phyloP scores from a whole-genome alignment of 2,329 filamentous ascomycete species.

The Thelonectria blattea region DNA sequence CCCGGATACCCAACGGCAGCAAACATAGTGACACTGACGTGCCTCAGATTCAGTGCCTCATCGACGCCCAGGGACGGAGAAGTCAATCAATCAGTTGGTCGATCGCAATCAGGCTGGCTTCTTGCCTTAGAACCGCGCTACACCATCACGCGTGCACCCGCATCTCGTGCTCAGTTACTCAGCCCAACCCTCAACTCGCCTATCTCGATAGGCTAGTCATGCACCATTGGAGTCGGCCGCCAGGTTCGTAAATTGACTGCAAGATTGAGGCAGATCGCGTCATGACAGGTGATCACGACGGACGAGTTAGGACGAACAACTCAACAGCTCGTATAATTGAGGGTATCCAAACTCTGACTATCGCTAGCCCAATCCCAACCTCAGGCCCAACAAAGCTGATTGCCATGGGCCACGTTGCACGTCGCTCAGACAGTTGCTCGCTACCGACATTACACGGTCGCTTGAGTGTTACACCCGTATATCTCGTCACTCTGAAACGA shows the following conservation, averaged over 20 bases:
- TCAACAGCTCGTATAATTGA: background rate
- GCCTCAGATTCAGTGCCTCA: background rate
- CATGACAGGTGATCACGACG: background rate
- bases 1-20: background rate
- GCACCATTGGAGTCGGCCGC: background rate
- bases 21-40: background rate
- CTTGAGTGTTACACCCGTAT: too few species aligned
- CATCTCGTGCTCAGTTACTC: conserved; percentile 10
- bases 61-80: background rate
- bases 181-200: background rate
- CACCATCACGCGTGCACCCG: conserved; percentile 9
- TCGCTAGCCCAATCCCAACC: too few species aligned
- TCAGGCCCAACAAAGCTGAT: background rate
- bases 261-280: conserved; percentile 6
- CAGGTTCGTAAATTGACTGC: conserved; percentile 5
- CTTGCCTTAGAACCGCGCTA: conserved; percentile 3
- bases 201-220: conserved; percentile 8
- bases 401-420: background rate
- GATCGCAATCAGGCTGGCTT: conserved; percentile 18
- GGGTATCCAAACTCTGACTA: background rate
- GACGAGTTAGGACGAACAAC: background rate
- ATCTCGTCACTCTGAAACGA: too few species aligned
- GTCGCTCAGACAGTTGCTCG: background rate
- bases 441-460: background rate
- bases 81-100: background rate